Evolutionary conservation across 192 early-diverging fungal genomes (phyloP).

Genomic region (Obelidium mucronatum): DNA sequence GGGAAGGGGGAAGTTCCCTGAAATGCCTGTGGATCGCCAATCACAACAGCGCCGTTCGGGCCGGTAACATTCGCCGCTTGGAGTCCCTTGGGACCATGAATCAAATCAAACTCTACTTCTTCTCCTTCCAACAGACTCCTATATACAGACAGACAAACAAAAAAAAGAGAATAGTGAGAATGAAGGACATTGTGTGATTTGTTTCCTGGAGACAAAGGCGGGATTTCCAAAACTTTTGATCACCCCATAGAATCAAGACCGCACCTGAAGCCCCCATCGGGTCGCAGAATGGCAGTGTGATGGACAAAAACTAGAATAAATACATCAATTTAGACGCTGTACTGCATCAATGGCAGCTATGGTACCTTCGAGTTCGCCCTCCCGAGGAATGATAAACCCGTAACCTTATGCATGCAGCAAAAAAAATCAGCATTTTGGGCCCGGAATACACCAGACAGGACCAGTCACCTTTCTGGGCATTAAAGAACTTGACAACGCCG

Average conservation of each 20-base stretch:
- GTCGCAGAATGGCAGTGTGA: slow-evolving; percentile 47
- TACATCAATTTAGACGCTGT: no score
- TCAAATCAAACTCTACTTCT: slow-evolving; percentile 51
- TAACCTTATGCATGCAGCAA: slow-evolving; percentile 56
- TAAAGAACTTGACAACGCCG: slow-evolving; percentile 89
- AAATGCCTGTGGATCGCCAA: slow-evolving; percentile 73
- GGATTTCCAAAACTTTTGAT: neutral
- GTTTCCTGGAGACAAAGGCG: neutral
- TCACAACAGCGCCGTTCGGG: slow-evolving; percentile 71
- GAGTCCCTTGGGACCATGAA: slow-evolving; percentile 79
- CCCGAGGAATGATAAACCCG: slow-evolving; percentile 84
- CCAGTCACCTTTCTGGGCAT: slow-evolving; percentile 72
- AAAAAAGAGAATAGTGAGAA: no score
- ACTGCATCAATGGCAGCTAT: neutral
- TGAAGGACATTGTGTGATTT: no score
- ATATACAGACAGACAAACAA: no score
- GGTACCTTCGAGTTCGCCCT: slow-evolving; percentile 79
- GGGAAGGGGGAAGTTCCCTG: neutral
- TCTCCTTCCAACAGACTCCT: slow-evolving; percentile 52
- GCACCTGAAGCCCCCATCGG: slow-evolving; percentile 45
- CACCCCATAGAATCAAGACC: neutral
- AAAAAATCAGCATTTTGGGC: neutral
- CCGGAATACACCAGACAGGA: neutral
- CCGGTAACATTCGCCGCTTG: slow-evolving; percentile 86
- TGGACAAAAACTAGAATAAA: slow-evolving; percentile 50